phyloP scores from a whole-genome alignment of 805 yeast genomes.

The Starmerella sirachaensis region DNA sequence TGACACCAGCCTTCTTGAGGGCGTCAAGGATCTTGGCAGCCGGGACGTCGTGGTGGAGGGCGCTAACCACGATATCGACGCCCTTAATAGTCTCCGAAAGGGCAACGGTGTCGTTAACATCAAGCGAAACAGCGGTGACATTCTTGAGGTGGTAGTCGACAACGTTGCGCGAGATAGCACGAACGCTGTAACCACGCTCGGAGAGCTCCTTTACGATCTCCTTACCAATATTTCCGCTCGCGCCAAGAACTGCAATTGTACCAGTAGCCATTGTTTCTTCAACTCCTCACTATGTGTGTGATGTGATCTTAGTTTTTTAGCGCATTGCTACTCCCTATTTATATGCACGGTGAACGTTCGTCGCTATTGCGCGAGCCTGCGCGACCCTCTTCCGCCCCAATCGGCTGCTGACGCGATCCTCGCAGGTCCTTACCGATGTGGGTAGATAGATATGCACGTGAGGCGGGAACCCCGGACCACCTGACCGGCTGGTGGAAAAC shows the following conservation, averaged over 20 bases:
- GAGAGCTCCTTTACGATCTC: slow-evolving; percentile 12
- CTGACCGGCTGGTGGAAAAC: too few species aligned
- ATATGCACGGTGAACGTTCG: too few species aligned
- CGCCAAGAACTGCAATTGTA: slow-evolving; percentile 23
- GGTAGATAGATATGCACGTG: too few species aligned
- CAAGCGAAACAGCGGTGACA: slow-evolving; percentile 11
- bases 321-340: too few species aligned
- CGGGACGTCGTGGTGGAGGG: slow-evolving; percentile 9
- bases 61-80: slow-evolving; percentile 10
- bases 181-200: slow-evolving; percentile 10
- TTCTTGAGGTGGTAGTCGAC: slow-evolving; percentile 3
- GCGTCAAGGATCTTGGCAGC: slow-evolving; percentile 1
- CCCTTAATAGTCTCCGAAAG: slow-evolving; percentile 8
- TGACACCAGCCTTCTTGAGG: slow-evolving; percentile 11
- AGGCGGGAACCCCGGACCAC: too few species aligned
- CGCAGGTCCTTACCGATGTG: too few species aligned
- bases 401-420: too few species aligned
- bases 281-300: too few species aligned
- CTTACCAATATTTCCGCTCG: slow-evolving; percentile 29
- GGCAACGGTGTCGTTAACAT: slow-evolving; percentile 11
- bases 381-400: too few species aligned
- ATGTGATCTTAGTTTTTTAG: too few species aligned
- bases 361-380: too few species aligned
- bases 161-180: slow-evolving; percentile 14
- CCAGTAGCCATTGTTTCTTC: too few species aligned